Base-by-base conservation (phyloP, 2,329 filamentous ascomycete genomes). In the Cytospora schulzeri region DNA sequence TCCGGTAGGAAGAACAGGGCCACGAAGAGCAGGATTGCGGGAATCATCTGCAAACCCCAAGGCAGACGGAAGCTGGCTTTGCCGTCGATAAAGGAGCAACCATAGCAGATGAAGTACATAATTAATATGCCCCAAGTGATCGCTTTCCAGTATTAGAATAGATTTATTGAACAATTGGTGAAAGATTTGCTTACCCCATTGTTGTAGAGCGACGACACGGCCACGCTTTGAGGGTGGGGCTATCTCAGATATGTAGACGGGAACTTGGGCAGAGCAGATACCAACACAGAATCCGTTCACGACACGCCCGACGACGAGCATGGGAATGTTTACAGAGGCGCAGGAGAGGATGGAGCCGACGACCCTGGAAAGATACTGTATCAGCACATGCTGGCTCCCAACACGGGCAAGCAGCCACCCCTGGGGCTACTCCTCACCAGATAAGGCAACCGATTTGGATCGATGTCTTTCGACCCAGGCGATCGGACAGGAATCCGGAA, bases 281-380 rank as follows among this genome's bases (percentile, higher is more conserved):
- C 89, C 90, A 66, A 91, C 88, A 56, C 85, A 84, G 68, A 91
- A 73, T 66, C 89, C 89, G 76, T 91, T 91, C 78, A 92, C 85
- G 73, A 90, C 74, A 70, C 89, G 88, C 56, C 89, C 88, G 29
- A 84, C 86, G 56, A 89, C 84, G 26, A 92, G 80, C 89, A 83
- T 83, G 38, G 76, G 76, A 60, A 81, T 79, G 70, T 81, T 80
- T 56, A 80, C 76, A 0, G 80, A 72, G 31, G 81, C 81, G 63
- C 76, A 79, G 45, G 75, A 73, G 58, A 85, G 71, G 60, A 78
- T 75, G 2, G 80, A 84, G 4, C 83, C 82, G 62, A 84, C 68
- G 3, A 82, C 66, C 81, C 81, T 83, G 48, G 8, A 0, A 8
- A 28, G 8, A 5, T 1, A n/a, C 4, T n/a, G 19, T 5, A 26